Evolutionary conservation across 164 flowering plant genomes (phyloP).

Genomic region (Berberis thunbergii): DNA sequence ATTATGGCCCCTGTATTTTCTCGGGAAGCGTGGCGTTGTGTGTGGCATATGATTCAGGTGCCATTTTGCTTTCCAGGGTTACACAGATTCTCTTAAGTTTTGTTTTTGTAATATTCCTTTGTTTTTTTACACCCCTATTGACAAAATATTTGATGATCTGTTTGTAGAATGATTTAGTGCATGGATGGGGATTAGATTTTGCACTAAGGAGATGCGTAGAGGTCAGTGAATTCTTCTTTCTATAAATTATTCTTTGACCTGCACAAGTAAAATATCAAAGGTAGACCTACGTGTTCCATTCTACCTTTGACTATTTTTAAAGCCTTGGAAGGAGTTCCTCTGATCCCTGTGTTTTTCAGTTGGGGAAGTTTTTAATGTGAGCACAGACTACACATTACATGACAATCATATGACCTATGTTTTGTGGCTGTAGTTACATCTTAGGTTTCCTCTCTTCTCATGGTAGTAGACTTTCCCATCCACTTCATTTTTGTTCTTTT

Average conservation of each 20-base stretch:
- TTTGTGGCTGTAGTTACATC: too few relatives aligned
- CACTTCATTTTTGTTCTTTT: too few relatives aligned
- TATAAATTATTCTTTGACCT: background rate
- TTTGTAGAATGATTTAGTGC: conserved; percentile 94
- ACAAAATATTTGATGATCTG: conserved; percentile 1
- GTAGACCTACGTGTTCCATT: too few relatives aligned
- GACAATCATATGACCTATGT: too few relatives aligned
- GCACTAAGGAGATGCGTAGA: conserved; percentile 93
- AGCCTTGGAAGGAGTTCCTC: too few relatives aligned
- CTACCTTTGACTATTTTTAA: too few relatives aligned
- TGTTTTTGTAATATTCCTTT: background rate
- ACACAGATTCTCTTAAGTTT: background rate
- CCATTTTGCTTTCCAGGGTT: background rate
- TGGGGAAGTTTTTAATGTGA: too few relatives aligned
- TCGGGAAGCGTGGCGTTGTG: conserved; percentile 89
- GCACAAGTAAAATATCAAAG: background rate
- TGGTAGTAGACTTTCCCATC: too few relatives aligned
- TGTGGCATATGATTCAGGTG: conserved; percentile 97
- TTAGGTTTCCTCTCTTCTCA: too few relatives aligned
- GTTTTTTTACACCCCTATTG: background rate
- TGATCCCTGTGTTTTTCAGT: too few relatives aligned
- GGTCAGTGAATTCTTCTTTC: conserved; percentile 31
- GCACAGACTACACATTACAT: too few relatives aligned
- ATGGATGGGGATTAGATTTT: conserved; percentile 99
- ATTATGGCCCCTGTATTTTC: conserved; percentile 97